Evolutionary conservation across 2,329 filamentous ascomycete species (phyloP).

Genomic region (Ophiostoma quercus): DNA sequence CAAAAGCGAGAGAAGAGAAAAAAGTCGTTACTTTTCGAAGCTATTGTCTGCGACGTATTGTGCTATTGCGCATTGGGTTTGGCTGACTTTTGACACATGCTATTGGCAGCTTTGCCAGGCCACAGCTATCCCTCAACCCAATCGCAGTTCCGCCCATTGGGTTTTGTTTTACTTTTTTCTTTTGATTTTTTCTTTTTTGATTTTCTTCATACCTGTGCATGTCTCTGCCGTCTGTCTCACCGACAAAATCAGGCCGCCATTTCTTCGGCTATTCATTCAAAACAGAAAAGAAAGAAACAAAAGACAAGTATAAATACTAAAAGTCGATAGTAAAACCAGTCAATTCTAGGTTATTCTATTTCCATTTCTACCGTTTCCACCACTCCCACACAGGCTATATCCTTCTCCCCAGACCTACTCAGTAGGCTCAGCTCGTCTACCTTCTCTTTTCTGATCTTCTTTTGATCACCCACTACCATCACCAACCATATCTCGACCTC

Average conservation of each 20-base stretch:
- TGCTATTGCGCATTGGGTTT: too few species aligned
- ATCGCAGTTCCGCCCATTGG: background rate
- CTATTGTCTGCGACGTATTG: too few species aligned
- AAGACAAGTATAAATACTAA: background rate
- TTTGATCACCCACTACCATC: background rate
- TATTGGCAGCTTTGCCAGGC: background rate
- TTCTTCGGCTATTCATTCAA: background rate
- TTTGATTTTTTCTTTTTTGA: background rate
- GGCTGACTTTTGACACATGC: background rate
- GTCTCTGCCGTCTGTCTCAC: background rate
- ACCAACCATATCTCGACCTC: background rate
- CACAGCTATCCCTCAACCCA: background rate
- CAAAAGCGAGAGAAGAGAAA: background rate
- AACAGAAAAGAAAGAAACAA: background rate
- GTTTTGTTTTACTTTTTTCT: background rate
- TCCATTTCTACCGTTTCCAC: background rate
- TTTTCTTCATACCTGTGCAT: background rate
- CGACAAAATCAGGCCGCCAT: background rate
- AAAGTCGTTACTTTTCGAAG: background rate
- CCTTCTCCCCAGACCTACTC: background rate
- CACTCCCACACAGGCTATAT: background rate
- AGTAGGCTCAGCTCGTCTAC: background rate
- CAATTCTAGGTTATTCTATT: slow-evolving; percentile 9
- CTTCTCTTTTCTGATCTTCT: background rate
- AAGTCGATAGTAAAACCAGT: background rate